Percentiles rank a stretch among this genome's conserved stretches.
phyloP scores from a whole-genome alignment of 176 grass and related monocot species.

The Carex myosuroides region DNA sequence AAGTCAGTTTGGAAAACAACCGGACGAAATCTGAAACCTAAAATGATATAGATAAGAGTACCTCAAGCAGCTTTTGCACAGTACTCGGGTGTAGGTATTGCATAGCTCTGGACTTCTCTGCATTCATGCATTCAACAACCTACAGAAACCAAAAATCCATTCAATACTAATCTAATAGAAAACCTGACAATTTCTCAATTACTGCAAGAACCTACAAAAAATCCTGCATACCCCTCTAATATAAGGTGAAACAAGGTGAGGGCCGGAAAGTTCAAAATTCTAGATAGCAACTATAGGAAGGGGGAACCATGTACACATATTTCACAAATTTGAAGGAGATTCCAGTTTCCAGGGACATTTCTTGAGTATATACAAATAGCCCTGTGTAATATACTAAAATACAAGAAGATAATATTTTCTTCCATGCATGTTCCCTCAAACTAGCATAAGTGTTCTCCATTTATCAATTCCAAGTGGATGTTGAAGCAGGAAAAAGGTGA shows the following conservation, averaged over 20 bases:
- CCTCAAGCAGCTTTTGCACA: neutral
- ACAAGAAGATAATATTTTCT: neutral
- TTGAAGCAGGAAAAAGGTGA: neutral
- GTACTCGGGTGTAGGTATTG: conserved; percentile 5
- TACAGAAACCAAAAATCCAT: neutral
- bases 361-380: neutral
- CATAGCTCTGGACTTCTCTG: neutral
- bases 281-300: neutral
- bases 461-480: neutral
- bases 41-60: neutral
- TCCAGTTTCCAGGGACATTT: neutral
- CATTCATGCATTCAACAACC: conserved; percentile 9
- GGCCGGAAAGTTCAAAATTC: neutral
- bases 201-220: neutral
- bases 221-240: neutral
- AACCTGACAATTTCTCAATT: neutral
- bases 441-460: neutral
- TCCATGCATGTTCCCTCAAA: neutral
- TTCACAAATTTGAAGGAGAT: neutral
- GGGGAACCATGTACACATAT: no score
- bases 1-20: neutral
- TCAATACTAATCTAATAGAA: neutral
- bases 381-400: neutral
- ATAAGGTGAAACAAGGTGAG: neutral
- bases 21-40: neutral